A percentile compares a stretch with the other conserved stretches of the same genome.
phyloP scores from a whole-genome alignment of 768 basidiomycete genomes.

The Leccinum boreale region DNA sequence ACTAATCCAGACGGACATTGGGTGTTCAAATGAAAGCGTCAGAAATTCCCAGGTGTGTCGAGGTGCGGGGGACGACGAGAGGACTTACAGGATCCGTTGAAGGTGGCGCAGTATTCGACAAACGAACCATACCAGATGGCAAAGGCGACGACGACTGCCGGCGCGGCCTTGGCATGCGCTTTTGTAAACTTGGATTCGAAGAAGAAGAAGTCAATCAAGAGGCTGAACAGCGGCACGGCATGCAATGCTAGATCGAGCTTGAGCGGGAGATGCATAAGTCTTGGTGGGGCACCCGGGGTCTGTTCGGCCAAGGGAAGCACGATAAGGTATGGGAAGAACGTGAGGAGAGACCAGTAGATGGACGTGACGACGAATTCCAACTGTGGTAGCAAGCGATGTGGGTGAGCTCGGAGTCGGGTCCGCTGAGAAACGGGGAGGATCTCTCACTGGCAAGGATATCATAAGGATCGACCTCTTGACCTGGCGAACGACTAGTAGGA shows the following conservation, averaged over 20 bases:
- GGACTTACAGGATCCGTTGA: slow-evolving; percentile 60
- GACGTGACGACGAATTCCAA: slow-evolving; percentile 45
- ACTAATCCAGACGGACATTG: slow-evolving; percentile 37
- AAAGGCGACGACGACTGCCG: slow-evolving; percentile 18
- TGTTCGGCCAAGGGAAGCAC: slow-evolving; percentile 25
- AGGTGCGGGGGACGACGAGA: neutral
- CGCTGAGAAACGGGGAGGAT: neutral
- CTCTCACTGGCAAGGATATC: slow-evolving; percentile 60
- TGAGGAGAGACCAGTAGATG: slow-evolving; percentile 70
- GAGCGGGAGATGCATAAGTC: slow-evolving; percentile 44
- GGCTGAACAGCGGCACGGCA: slow-evolving; percentile 52
- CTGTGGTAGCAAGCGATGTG: slow-evolving; percentile 21
- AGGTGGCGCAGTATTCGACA: slow-evolving; percentile 63
- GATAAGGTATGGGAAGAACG: slow-evolving; percentile 57
- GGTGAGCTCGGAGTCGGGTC: neutral
- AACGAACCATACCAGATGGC: slow-evolving; percentile 55
- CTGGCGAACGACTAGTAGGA: slow-evolving; percentile 26
- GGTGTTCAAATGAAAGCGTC: neutral
- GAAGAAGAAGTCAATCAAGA: slow-evolving; percentile 65
- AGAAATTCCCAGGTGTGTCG: neutral
- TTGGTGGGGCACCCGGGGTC: neutral
- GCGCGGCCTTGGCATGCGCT: slow-evolving; percentile 11
- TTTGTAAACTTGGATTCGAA: slow-evolving; percentile 56
- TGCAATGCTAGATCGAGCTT: slow-evolving; percentile 64
- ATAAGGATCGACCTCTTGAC: slow-evolving; percentile 60